Base-by-base conservation (phyloP, 2,329 filamentous ascomycete species). In the Aspergillus texensis region DNA sequence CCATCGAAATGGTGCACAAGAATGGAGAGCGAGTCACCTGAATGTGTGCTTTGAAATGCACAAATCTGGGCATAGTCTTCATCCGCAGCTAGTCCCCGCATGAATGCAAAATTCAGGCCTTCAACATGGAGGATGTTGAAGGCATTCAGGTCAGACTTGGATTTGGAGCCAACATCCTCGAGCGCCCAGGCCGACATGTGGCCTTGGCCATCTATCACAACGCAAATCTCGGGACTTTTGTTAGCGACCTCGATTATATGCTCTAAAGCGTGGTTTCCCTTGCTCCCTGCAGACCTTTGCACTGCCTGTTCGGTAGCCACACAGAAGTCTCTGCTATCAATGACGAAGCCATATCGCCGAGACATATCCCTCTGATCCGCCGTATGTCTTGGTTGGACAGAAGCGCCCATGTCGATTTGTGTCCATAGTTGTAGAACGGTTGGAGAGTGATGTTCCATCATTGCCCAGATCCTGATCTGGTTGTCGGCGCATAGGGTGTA, bases 171-270 rank as follows among this genome's bases (percentile, higher is more conserved):
- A 24, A 96, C 86, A 72, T 94, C 94, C 75, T 98, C 94, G 61
- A 99, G 80, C 0, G 93, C 94, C 92, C 94, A 97, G 0, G 92
- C 93, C 46, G 92, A 93, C 90, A 98, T 92, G 68, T 89, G 89
- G 1, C 94, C 94, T 55, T 85, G 82, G n/a, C 89, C 89, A 77
- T 98, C 93, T 55, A 97, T 83, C 10, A 94, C 88, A 28, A 98
- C 84, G 68, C 93, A 95, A 3, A 99, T 87, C 74, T 99, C 95
- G 0, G 94, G 92, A 61, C 86, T 91, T 58, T 90, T 89, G 65
- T 94, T 95, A 11, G 93, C 92, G 69, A 97, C 86, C 68, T 93
- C 91, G 50, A 96, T 90, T 6, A 98, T 82, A 73, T 96, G 92
- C 69, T 95, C 90, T 57, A 97, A 82, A 6, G 91, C 90, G 66